Conservation (phyloP, 441 rosid species). For the Codiaeum variegatum region DNA sequence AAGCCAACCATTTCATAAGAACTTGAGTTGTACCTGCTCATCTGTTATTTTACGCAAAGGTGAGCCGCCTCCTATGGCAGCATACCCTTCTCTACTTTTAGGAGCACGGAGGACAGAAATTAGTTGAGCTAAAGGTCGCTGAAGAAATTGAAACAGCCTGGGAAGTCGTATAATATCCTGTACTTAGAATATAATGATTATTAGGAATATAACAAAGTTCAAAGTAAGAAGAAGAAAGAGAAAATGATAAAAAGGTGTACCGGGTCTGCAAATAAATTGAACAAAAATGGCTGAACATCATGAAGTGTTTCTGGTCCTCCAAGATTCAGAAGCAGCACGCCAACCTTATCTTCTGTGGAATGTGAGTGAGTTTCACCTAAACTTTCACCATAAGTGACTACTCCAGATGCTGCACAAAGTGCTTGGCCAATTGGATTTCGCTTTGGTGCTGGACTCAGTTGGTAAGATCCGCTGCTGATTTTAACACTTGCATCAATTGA, state of each 20-base stretch:
- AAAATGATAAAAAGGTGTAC: slow-evolving; percentile 35
- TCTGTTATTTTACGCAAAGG: slow-evolving; percentile 84
- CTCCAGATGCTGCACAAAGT: slow-evolving; percentile 37
- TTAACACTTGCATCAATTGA: slow-evolving; percentile 19
- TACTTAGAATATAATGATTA: slow-evolving; percentile 9
- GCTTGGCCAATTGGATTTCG: slow-evolving; percentile 37
- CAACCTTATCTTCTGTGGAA: slow-evolving; percentile 59
- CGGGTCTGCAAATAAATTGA: slow-evolving; percentile 93
- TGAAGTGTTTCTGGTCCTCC: slow-evolving; percentile 94
- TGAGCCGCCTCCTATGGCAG: slow-evolving; percentile 70
- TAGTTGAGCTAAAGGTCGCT: slow-evolving; percentile 66
- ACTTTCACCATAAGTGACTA: slow-evolving; percentile 33
- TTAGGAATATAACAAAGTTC: not conserved
- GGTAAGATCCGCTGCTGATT: slow-evolving; percentile 19
- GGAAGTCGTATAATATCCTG: slow-evolving; percentile 92
- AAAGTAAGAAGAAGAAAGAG: not conserved
- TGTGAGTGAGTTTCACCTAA: slow-evolving; percentile 34
- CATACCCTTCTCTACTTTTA: slow-evolving; percentile 50
- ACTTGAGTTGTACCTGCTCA: slow-evolving; percentile 52
- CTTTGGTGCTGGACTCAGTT: slow-evolving; percentile 23
- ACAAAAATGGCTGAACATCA: slow-evolving; percentile 88
- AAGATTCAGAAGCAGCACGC: slow-evolving; percentile 81
- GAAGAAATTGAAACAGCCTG: slow-evolving; percentile 74
- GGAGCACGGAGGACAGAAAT: slow-evolving; percentile 86
- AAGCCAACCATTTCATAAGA: not conserved